Base-by-base conservation (phyloP, 2,329 filamentous ascomycete genomes). In the Coleophoma crateriformis region DNA sequence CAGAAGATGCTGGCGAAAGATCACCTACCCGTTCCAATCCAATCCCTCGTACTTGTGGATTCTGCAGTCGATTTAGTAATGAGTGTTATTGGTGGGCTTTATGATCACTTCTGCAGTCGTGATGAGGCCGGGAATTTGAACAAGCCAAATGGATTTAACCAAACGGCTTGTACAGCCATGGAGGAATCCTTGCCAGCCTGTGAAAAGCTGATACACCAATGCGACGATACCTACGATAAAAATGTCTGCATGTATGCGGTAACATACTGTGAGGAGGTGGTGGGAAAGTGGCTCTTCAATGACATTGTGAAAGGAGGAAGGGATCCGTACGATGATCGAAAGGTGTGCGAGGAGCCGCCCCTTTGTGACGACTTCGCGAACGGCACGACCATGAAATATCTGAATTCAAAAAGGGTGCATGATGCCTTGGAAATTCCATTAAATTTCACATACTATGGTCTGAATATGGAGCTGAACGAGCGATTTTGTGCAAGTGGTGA, bases 51-150 rank as follows among this genome's bases (percentile, higher is more conserved):
- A 6, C 40, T 43, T 20, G 40, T 43, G 14, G 52, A 60, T 37
- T 53, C 56, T 4, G 48, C 51, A 10, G 33, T 58, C 27, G 55
- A 54, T 41, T 38, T 15, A 12, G 17, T 33, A 13, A 27, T 27
- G 27, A 44, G 19, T 19, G 32, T 34, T 4, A 8, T 40, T 10
- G 13, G 53, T 4, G 51, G 56, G 10, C 13, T 45, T 32, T 60
- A 57, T 34, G 56, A 56, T 40, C 56, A 57, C 45, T 52, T 58
- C 41, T 57, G 55, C 46, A 32, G n/a, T n/a, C 22, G 33, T 27
- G 45, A 47, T 5, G 27, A 47, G 15, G 33, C 33, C 19, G 45
- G 45, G 34, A 8, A 40, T 22, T 17, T 39, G 19, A 43, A 43
- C 20, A 47, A 47, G 40, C 45, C 41, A 19, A 46, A n/a, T 19